Base-by-base conservation (phyloP, 768 basidiomycete species). In the Strobilomyces dryophilus region DNA sequence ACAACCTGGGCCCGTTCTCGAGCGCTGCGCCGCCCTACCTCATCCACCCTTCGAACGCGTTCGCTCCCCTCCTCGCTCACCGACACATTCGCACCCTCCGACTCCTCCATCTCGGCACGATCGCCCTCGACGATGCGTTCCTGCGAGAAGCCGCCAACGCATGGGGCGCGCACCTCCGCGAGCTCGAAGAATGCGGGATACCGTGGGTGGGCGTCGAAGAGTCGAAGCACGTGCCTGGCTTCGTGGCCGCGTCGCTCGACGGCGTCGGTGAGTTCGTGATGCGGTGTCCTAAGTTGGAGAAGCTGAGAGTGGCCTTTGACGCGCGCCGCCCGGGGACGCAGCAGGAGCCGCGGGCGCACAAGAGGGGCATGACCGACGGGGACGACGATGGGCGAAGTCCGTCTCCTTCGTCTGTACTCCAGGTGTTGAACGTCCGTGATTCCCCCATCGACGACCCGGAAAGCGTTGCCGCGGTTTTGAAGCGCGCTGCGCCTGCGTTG, bases 101-200 rank as follows among this genome's bases (percentile, higher is more conserved):
- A 27, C 56, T 69, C 14, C 53, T 60, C 12, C 63, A 68, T 26
- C 57, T 67, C 0, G 67, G 69, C 12, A 61, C 58, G 35, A 55
- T 70, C 17, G 58, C 63, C 31, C 53, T 70, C 14, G 61, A 69
- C 26, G 65, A 69, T 29, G 55, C 40, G 2, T 69, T 69, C 49
- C 34, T 69, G 36, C 55, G 47, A 8, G 55, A 61, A 9, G 69
- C 63, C 1, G 69, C 61, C 18, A 49, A 40, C 12, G 69, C 67
- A 1, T 69, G 68, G 68, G 58, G 61, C 11, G 24, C 45, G 4
- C 56, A 61, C 35, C 51, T 69, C 17, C 63, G 63, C 18, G 65
- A 63, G n/a, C 50, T 69, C 1, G 57, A 61, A 32, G 60, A 69
- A 42, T 61, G 60, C 15, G 63, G 67, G 24, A 55, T 68, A 39